Evolutionary conservation across 805 yeast species (phyloP).

Genomic region (Scheffersomyces stipitis): DNA sequence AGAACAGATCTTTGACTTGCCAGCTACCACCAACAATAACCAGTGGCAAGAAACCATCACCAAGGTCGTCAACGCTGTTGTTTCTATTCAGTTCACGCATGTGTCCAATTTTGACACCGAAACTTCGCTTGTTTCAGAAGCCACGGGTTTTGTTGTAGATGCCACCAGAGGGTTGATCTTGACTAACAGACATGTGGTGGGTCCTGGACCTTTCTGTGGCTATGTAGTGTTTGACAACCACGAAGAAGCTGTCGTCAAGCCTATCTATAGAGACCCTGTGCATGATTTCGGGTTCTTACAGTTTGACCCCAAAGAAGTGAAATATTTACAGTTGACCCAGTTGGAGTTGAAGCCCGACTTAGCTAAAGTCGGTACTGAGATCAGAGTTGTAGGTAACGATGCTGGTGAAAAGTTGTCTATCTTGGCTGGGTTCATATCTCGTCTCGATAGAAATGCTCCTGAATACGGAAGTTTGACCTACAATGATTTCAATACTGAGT

Average conservation of each 20-base stretch:
- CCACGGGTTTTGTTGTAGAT: conserved; percentile 95
- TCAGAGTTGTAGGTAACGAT: conserved; percentile 93
- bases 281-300: conserved; percentile 91
- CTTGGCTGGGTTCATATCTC: conserved; percentile 78
- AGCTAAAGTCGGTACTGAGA: conserved; percentile 90
- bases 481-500: conserved; percentile 91
- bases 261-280: conserved; percentile 89
- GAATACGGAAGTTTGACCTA: conserved; percentile 86
- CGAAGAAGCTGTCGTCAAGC: conserved; percentile 85
- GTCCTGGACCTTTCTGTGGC: conserved; percentile 92
- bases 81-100: conserved; percentile 84
- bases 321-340: conserved; percentile 70
- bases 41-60: conserved; percentile 81
- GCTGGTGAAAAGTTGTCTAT: conserved; percentile 93
- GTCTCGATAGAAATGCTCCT: conserved; percentile 92
- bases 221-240: conserved; percentile 92
- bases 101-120: conserved; percentile 89
- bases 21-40: conserved; percentile 17
- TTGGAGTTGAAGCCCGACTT: conserved; percentile 73
- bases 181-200: conserved; percentile 93
- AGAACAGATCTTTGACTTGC: conserved; percentile 7
- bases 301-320: conserved; percentile 69
- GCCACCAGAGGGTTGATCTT: conserved; percentile 76
- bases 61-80: conserved; percentile 80
- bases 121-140: conserved; percentile 75